Evolutionary conservation across 2,329 filamentous ascomycete species (phyloP).

Genomic region (Colletotrichum sp.): DNA sequence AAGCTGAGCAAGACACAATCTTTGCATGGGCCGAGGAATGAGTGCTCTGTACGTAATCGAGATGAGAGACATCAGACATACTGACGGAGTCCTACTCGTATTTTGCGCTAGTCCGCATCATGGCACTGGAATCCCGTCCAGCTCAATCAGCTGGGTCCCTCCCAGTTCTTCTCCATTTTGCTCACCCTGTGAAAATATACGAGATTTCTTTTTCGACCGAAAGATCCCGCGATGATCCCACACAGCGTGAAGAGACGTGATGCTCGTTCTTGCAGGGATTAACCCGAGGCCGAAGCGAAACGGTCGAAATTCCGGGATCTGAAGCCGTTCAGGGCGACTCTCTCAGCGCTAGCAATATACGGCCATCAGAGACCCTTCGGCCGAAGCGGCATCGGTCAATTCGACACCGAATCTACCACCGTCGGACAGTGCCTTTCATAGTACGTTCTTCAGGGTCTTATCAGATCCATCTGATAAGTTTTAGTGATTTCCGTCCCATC

Average conservation of each 20-base stretch:
- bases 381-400: slow-evolving; percentile 3
- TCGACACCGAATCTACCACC: neutral
- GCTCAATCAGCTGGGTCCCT: neutral
- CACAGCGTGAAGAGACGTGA: neutral
- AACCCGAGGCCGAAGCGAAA: neutral
- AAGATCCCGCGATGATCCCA: neutral
- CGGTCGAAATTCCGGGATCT: neutral
- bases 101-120: neutral
- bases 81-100: neutral
- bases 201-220: neutral
- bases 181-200: neutral
- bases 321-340: neutral
- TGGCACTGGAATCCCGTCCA: neutral
- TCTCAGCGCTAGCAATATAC: neutral
- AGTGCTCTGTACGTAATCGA: neutral
- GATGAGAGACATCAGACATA: neutral
- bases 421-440: neutral
- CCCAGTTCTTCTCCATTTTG: neutral
- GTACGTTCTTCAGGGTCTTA: slow-evolving; percentile 25
- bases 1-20: neutral
- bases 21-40: neutral
- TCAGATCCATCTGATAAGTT: slow-evolving; percentile 40
- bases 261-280: neutral
- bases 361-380: neutral
- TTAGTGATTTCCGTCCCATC: neutral